These are phyloP conservation scores for Ogataea haglerorum DNA, from an alignment of 805 yeast genomes.

Conservation along the genomic window DNA sequence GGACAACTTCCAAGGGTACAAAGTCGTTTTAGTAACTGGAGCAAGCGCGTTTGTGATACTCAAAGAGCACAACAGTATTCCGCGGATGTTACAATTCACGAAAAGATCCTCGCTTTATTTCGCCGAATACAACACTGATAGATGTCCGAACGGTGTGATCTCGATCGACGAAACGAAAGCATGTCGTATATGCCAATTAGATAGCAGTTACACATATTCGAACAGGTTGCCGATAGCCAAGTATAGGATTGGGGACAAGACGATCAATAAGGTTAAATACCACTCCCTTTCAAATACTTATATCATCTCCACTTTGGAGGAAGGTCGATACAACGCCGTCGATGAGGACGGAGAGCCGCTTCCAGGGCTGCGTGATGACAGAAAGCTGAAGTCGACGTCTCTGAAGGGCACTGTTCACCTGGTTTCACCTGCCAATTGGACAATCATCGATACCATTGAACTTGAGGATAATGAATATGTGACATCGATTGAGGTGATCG, in stretches of 20 bases:
- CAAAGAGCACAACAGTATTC: slow-evolving; percentile 61
- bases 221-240: slow-evolving; percentile 58
- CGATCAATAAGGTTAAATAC: slow-evolving; percentile 63
- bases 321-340: slow-evolving; percentile 57
- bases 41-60: slow-evolving; percentile 63
- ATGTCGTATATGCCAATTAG: slow-evolving; percentile 58
- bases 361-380: slow-evolving; percentile 49
- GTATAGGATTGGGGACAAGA: slow-evolving; percentile 47
- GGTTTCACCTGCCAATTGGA: slow-evolving; percentile 74
- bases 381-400: slow-evolving; percentile 49
- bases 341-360: slow-evolving; percentile 72
- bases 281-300: slow-evolving; percentile 65
- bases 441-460: slow-evolving; percentile 65
- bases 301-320: slow-evolving; percentile 56
- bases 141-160: slow-evolving; percentile 51
- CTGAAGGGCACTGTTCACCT: slow-evolving; percentile 61
- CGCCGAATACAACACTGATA: slow-evolving; percentile 45
- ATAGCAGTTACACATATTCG: slow-evolving; percentile 47
- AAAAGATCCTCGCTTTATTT: slow-evolving; percentile 64
- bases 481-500: slow-evolving; percentile 51
- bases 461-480: slow-evolving; percentile 68
- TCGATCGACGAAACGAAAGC: slow-evolving; percentile 67
- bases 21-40: slow-evolving; percentile 70
- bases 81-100: slow-evolving; percentile 65
- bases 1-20: slow-evolving; percentile 53